These are phyloP conservation scores for Teratosphaeria destructans DNA, from an alignment of 2,329 filamentous ascomycete genomes.

Conservation along the genomic window DNA sequence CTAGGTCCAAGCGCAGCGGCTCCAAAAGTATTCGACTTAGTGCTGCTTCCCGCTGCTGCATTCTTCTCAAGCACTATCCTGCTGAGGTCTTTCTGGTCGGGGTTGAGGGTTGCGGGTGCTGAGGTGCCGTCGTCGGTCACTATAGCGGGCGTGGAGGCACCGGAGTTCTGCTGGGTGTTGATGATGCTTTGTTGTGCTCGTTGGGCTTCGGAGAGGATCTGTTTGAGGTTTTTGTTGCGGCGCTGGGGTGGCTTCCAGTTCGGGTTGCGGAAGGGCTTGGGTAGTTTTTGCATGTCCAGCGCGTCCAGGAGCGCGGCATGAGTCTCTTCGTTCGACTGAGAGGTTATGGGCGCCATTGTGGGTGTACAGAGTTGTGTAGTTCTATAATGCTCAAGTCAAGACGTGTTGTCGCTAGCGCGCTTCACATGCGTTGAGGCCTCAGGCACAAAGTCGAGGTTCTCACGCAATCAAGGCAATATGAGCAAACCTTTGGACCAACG, in stretches of 20 bases:
- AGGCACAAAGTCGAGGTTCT: not conserved
- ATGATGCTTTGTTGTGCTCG: constrained; percentile 82
- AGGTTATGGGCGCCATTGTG: not conserved
- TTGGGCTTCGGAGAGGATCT: constrained; percentile 80
- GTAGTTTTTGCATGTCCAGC: constrained; percentile 79
- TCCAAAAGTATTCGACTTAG: not conserved
- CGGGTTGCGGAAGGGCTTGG: constrained; percentile 82
- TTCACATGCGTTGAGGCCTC: not conserved
- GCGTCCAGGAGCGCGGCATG: constrained; percentile 81
- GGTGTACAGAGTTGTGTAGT: not conserved
- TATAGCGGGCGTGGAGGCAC: constrained; percentile 54
- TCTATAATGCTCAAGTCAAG: not conserved
- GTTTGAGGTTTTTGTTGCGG: constrained; percentile 98
- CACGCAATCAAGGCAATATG: too few species aligned
- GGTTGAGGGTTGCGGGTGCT: constrained; percentile 54
- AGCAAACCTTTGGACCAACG: too few species aligned
- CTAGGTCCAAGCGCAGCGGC: constrained; percentile 44
- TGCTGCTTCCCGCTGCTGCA: constrained; percentile 19
- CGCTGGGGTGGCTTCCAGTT: constrained; percentile 87
- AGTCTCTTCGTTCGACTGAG: constrained; percentile 39
- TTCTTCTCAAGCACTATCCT: constrained; percentile 84
- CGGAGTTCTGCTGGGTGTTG: constrained; percentile 66
- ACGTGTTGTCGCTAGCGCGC: not conserved
- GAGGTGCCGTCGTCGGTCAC: constrained; percentile 20
- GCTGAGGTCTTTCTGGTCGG: constrained; percentile 75